Percentiles rank a stretch among this genome's conserved stretches.
These are phyloP conservation scores for Plasmodium coatneyi DNA, from an alignment of 169 alveolate species.

Conservation along the genomic window DNA sequence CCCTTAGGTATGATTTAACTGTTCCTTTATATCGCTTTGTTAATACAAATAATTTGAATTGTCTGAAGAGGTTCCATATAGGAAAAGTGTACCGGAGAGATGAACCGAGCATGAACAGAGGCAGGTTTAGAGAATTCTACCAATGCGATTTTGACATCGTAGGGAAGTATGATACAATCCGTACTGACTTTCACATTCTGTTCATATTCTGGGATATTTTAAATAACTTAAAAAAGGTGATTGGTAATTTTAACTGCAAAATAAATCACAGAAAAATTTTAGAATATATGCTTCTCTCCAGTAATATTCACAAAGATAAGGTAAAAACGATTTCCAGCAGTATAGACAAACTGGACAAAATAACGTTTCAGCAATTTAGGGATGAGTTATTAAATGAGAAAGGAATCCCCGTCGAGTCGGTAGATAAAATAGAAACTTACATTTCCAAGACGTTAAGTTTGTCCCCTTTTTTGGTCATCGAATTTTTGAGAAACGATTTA, in stretches of 20 bases:
- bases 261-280: constrained; percentile 93
- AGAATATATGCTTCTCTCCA: constrained; percentile 91
- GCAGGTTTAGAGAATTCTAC: constrained; percentile 97
- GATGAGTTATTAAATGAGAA: constrained; percentile 92
- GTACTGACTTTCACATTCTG: constrained; percentile 96
- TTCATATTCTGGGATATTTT: constrained; percentile 91
- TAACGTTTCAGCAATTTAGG: constrained; percentile 93
- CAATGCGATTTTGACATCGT: constrained; percentile 98
- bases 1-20: constrained; percentile 97
- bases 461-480: constrained; percentile 79
- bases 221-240: constrained; percentile 79
- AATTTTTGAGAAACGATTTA: constrained; percentile 81
- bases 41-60: constrained; percentile 90
- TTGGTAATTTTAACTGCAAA: constrained; percentile 91
- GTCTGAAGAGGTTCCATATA: constrained; percentile 94
- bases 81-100: constrained; percentile 99
- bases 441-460: constrained; percentile 89
- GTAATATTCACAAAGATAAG: constrained; percentile 91
- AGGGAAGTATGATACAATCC: constrained; percentile 92
- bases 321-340: constrained; percentile 94
- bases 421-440: constrained; percentile 88
- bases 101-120: constrained; percentile 96
- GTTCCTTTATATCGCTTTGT: constrained; percentile 97
- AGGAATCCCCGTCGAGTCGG: constrained; percentile 89
- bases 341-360: constrained; percentile 97